Evolutionary conservation across 73 alveolate species (phyloP), one percentile per base, ranked within the genome.

Genomic region (Tetrahymena thermophila): DNA sequence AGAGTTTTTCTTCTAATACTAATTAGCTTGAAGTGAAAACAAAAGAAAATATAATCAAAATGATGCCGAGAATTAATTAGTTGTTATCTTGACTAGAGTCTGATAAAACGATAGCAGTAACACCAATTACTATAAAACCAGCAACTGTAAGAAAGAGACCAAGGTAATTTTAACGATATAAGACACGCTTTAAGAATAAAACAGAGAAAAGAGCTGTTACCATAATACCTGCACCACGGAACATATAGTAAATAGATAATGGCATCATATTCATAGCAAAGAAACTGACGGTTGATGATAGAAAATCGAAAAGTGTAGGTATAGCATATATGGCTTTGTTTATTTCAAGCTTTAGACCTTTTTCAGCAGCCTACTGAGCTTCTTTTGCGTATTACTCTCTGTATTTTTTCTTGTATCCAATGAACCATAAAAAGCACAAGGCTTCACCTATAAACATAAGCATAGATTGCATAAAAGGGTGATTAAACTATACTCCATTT

Each of bases 161-260:
- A 55, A 95, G 83, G 40, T 96, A 35, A 35, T 98, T 98, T 93
- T 96, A 98, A 42, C 97, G 95, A 85, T 96, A 96, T 35, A 98
- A 97, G 93, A 95, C 96, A 94, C 98, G 97, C 93, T 96, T 96
- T 84, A 98, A 94, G 96, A 98, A 98, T 35, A 98, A 34, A 40
- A 93, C 95, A 42, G 98, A 96, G 96, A 98, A 96, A 31, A 97
- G 35, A 25, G 99, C 98, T 38, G 98, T 98, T 37, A 98, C 95
- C 19, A 98, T 98, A 43, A 99, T 98, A 93, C 98, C 98, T 10
- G 97, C 97, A 11, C 99, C 99, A 96, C 99, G 97, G 96, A 99
- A 71, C 99, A 99, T 99, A 94, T 98, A 99, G 94, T 98, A 99
- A 93, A 99, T 98, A 85, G 98, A 95, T 13, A 99, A 97, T n/a